Evolutionary conservation across 2,329 filamentous ascomycete genomes (phyloP), one percentile per base, ranked within the genome.

Genomic region (Fusarium foetens): DNA sequence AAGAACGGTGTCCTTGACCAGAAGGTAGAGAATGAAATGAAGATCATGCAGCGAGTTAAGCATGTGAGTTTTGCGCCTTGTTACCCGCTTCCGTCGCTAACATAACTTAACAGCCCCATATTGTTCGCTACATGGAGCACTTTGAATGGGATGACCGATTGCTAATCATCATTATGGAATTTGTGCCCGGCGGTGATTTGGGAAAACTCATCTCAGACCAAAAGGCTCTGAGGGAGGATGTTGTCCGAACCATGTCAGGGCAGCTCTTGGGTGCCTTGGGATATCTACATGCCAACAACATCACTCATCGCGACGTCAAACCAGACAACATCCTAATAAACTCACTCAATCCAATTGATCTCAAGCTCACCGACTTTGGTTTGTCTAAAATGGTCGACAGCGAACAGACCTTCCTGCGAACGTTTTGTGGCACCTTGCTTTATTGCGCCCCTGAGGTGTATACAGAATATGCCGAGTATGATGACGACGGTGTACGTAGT

Each of bases 371-470:
- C 0, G 96, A 99, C 79, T 99, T 99, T 83, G 96, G 96, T 6
- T 84, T 99, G 8, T 98, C 96, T 5, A 99, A 99, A 80, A 95
- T 97, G 80, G 91, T 97, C 49, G 92, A 94, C 69, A 94, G 94
- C 72, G 91, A 94, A 69, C 92, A 97, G 76, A 98, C 95, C 0
- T 98, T 98, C 77, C 84, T 98, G 41, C 94, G 95, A 79, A 99
- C 96, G 0, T 99, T 99, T 78, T 99, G 96, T 79, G 96, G 97
- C 36, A 99, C 96, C 0, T 84, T 99, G 33, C 85, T 99, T 7
- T 99, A 98, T 82, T 98, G 96, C 80, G 96, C 96, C 1, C 96
- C 96, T 0, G 96, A 99, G 78, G 95, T 99, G 5, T 99, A 98
- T 78, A 94, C 93, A 12, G 90, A 91, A 66, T 92, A 88, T 75